Base-by-base conservation (phyloP, 371 early-diverging fungal species). In the Blakeslea trispora region DNA sequence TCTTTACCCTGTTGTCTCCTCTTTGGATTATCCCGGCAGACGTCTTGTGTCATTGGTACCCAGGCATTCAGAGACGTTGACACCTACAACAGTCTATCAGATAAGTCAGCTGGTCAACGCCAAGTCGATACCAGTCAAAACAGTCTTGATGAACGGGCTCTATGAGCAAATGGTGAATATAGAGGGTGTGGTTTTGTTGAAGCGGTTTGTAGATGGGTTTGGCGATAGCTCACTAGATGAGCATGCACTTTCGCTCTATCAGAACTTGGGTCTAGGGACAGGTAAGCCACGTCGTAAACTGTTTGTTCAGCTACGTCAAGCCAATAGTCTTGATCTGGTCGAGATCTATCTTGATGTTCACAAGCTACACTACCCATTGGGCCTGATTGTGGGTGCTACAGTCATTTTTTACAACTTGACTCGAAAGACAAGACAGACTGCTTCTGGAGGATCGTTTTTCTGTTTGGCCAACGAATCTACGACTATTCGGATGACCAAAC, bases 281-380 rank as follows among this genome's bases (percentile, higher is more conserved):
- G 71, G 72, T 3, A 51, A 62, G 11, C 35, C 60, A 1, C 22
- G 41, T 2, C 66, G 73, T 1, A 51, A 44, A 19, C 53, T 77
- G 0, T 68, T 58, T 18, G 21, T 74, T 8, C 63, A 68, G 7
- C 5, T 77, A 10, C 59, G 77, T 3, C 65, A 71, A 24, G 47
- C 35, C 0, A 54, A 71, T 39, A 64, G 57, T 0, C 45, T 69
- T 9, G 59, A 72, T 22, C 56, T 61, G 0, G 32, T 74, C 3
- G 68, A 65, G 18, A 48, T 77, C 11, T 74, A 70, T 37, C 42
- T 74, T 18, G 57, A 66, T 18, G 19, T 58, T 4, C 40, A 46
- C 5, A 31, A 49, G 9, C 45, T 45, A 4, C 50, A 46, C 2
- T 74, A 69, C 51, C 67, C 72, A 5, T 23, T 64, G 1, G 74